phyloP scores from a whole-genome alignment of 1,139 yeast species.

The Zygotorulaspora mrakii region DNA sequence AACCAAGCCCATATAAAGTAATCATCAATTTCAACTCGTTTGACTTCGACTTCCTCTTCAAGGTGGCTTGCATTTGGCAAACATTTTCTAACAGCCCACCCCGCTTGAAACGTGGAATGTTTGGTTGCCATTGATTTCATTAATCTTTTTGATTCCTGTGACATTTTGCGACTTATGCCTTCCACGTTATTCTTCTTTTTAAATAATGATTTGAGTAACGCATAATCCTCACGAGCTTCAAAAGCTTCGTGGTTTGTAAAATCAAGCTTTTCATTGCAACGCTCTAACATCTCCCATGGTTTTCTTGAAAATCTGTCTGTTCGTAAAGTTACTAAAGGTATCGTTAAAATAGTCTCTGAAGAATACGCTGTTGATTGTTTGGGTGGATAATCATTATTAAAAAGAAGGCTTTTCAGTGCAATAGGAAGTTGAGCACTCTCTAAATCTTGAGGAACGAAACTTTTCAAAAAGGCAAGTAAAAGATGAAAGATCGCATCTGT shows the following conservation, averaged over 20 bases:
- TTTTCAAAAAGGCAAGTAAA: slow-evolving; percentile 68
- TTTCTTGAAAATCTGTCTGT: slow-evolving; percentile 59
- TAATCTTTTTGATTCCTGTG: slow-evolving; percentile 70
- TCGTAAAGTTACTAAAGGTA: slow-evolving; percentile 64
- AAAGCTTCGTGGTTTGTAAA: slow-evolving; percentile 70
- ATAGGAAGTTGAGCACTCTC: slow-evolving; percentile 55
- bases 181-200: slow-evolving; percentile 49
- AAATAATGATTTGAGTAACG: slow-evolving; percentile 68
- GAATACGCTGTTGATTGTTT: slow-evolving; percentile 40
- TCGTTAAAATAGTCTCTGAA: slow-evolving; percentile 48
- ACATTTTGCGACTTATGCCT: slow-evolving; percentile 59
- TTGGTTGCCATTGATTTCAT: slow-evolving; percentile 54
- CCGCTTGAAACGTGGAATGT: slow-evolving; percentile 42
- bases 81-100: slow-evolving; percentile 37
- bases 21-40: slow-evolving; percentile 72
- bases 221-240: slow-evolving; percentile 73
- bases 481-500: slow-evolving; percentile 85
- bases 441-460: slow-evolving; percentile 67
- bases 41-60: slow-evolving; percentile 43
- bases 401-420: slow-evolving; percentile 57
- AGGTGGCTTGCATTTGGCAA: slow-evolving; percentile 15
- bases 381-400: slow-evolving; percentile 67
- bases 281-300: slow-evolving; percentile 48
- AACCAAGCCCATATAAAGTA: slow-evolving; percentile 92
- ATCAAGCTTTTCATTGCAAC: slow-evolving; percentile 56